These are phyloP conservation scores for Sordaria brevicollis DNA, from an alignment of 495 filamentous ascomycete species.

Conservation along the genomic window DNA sequence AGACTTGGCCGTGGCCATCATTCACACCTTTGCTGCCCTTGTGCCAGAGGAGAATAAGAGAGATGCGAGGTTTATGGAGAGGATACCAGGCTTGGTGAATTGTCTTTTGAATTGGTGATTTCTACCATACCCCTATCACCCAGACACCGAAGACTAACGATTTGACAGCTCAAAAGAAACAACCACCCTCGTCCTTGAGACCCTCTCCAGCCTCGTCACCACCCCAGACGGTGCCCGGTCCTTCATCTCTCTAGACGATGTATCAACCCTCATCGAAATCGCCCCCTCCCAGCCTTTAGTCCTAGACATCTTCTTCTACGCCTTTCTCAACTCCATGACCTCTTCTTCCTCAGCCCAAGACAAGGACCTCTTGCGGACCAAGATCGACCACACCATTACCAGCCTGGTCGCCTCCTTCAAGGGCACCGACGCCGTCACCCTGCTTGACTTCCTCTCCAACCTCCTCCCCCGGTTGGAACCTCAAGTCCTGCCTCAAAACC, in stretches of 20 bases:
- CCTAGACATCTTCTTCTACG: slow-evolving; percentile 39
- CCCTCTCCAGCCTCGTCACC: slow-evolving; percentile 39
- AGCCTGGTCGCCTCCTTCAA: slow-evolving; percentile 37
- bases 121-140: not conserved
- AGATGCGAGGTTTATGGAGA: slow-evolving; percentile 33
- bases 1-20: slow-evolving; percentile 47
- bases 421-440: slow-evolving; percentile 39
- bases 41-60: slow-evolving; percentile 33
- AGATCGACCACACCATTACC: slow-evolving; percentile 35
- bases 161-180: slow-evolving; percentile 39
- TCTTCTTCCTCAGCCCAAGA: slow-evolving; percentile 6
- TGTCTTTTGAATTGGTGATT: slow-evolving; percentile 43
- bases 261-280: slow-evolving; percentile 41
- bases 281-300: slow-evolving; percentile 40
- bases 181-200: slow-evolving; percentile 40
- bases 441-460: slow-evolving; percentile 36
- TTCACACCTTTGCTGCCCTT: slow-evolving; percentile 47
- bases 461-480: slow-evolving; percentile 31
- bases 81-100: slow-evolving; percentile 39
- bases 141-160: slow-evolving; percentile 9
- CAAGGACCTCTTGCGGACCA: slow-evolving; percentile 18
- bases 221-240: slow-evolving; percentile 32
- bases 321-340: slow-evolving; percentile 34
- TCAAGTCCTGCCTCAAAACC: slow-evolving; percentile 20
- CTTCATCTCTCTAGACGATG: slow-evolving; percentile 35